Evolutionary conservation across 2,329 filamentous ascomycete species (phyloP), one percentile per base, ranked within the genome.

Genomic region (Meredithiella fracta): DNA sequence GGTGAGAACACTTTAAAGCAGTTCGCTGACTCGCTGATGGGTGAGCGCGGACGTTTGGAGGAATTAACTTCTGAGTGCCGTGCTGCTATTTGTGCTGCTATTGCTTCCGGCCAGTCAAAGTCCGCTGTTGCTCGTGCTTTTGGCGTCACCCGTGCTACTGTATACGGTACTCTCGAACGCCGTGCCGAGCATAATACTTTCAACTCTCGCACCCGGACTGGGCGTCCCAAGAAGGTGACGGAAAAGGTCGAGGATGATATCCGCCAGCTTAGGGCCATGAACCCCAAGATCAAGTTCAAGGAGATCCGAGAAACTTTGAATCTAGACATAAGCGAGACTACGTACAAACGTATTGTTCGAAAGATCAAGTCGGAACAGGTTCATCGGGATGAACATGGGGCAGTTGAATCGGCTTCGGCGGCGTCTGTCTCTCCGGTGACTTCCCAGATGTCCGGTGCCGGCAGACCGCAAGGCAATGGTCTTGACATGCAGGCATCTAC

Each of bases 51-150:
- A n/a, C 58, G 58, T 20, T 37, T 59, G 4, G 58, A 59, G 26
- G 58, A 59, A 37, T 55, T 59, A 15, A 54, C 55, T 6, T 58
- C 58, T 22, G 58, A 59, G 34, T 57, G 51, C 37, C 58, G 58
- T 3, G 58, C 58, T 29, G 58, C 58, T 1, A 59, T 59, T 31
- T 59, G 58, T 20, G 58, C 58, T 40, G 55, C 58, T 34, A 56
- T 59, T 49, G 58, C 58, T 26, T 44, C 58, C 15, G 58, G 58
- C 4, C 51, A 59, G 42, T 54, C 51, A 20, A 59, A 59, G 42
- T 55, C 58, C 11, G 55, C 58, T n/a, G 58, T 59, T 7, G 58
- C 58, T 9, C 58, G 58, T 42, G 58, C 58, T 8, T 59, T 59
- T 53, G 58, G 58, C 11, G 58, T 59, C 17, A 59, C 58, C 25